Base-by-base conservation (phyloP, 192 early-diverging fungal species). In the Coemansia sp. region DNA sequence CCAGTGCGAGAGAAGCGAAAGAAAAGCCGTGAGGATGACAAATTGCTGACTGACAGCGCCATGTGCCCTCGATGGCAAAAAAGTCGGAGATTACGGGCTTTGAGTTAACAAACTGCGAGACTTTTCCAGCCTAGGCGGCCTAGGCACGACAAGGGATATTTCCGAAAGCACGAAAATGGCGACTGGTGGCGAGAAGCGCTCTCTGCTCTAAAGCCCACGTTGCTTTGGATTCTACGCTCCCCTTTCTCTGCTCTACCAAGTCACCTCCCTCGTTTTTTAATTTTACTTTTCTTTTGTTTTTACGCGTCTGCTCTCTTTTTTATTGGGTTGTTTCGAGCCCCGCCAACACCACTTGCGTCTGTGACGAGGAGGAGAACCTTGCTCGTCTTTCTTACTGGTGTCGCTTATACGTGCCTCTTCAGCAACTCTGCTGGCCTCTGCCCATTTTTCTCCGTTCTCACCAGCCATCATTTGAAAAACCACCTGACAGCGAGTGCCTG, bases 401-500 rank as follows among this genome's bases (percentile, higher is more conserved):
- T n/a, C n/a, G n/a, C n/a, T n/a, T n/a, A n/a, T n/a, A n/a, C n/a
- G n/a, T n/a, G n/a, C n/a, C n/a, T n/a, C n/a, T n/a, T n/a, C n/a
- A n/a, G n/a, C n/a, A n/a, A n/a, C n/a, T n/a, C n/a, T n/a, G n/a
- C n/a, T n/a, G n/a, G n/a, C n/a, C n/a, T n/a, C n/a, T n/a, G n/a
- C n/a, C n/a, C n/a, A n/a, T n/a, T n/a, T n/a, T 22, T 24, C 26
- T 46, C 26, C 8, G 4, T 53, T 53, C 50, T 53, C 50, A 53
- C 29, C 50, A 29, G n/a, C 29, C n/a, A 32, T n/a, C 15, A 32
- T 32, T 27, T n/a, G n/a, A 1, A 33, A 33, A 32, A 53, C 27
- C 50, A 53, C 26, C 50, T 53, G 50, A 53, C 50, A 18, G n/a
- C 50, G 22, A 33, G 27, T 33, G 32, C 50, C 50, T n/a, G n/a